A percentile compares a stretch with the other conserved stretches of the same genome.
These are phyloP conservation scores for Candida oleophila DNA, from an alignment of 805 yeast species.

Conservation along the genomic window DNA sequence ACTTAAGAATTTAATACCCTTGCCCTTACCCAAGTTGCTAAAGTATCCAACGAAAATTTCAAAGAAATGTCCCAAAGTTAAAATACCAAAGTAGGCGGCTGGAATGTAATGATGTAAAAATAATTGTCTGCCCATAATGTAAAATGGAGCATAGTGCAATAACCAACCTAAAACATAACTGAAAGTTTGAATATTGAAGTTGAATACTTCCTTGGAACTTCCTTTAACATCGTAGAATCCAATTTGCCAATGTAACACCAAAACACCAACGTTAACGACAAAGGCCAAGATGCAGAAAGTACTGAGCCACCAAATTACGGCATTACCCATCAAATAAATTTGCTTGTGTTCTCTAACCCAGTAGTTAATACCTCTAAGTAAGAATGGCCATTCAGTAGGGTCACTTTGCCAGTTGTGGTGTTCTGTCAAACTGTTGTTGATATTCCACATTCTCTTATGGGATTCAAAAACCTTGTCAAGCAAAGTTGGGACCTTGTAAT, in stretches of 20 bases:
- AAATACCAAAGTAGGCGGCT: slow-evolving; percentile 82
- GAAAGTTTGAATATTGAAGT: slow-evolving; percentile 63
- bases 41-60: slow-evolving; percentile 49
- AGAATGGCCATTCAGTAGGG: slow-evolving; percentile 74
- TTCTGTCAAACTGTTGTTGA: slow-evolving; percentile 66
- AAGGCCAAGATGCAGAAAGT: slow-evolving; percentile 54
- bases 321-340: slow-evolving; percentile 74
- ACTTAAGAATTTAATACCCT: slow-evolving; percentile 43
- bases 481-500: slow-evolving; percentile 55
- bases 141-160: slow-evolving; percentile 71
- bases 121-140: slow-evolving; percentile 88
- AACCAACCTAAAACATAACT: slow-evolving; percentile 70
- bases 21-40: slow-evolving; percentile 22
- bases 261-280: slow-evolving; percentile 44
- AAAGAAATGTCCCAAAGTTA: slow-evolving; percentile 69
- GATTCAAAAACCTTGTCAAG: slow-evolving; percentile 62
- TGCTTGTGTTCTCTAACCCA: slow-evolving; percentile 64
- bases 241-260: slow-evolving; percentile 62
- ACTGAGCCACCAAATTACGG: slow-evolving; percentile 76
- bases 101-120: slow-evolving; percentile 94
- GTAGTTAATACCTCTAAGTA: slow-evolving; percentile 77
- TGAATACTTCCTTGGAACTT: slow-evolving; percentile 52
- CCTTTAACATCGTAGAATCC: slow-evolving; percentile 35
- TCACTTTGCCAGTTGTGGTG: slow-evolving; percentile 71
- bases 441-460: slow-evolving; percentile 74